These are phyloP conservation scores for Glycine tomentella DNA, from an alignment of 306 rosid species.

Conservation along the genomic window DNA sequence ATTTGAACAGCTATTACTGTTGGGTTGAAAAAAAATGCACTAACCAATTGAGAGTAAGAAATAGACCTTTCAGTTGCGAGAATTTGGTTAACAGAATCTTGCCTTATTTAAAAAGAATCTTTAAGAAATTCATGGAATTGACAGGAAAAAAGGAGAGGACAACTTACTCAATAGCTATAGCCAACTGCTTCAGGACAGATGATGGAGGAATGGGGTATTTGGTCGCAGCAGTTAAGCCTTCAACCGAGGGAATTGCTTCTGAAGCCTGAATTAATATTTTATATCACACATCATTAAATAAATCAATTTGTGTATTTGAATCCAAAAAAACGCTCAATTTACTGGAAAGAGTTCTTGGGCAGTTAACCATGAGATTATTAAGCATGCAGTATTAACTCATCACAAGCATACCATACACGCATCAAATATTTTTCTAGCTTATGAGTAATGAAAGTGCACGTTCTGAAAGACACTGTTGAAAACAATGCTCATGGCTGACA, in stretches of 20 bases:
- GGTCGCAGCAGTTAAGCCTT: slow-evolving; percentile 62
- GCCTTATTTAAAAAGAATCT: slow-evolving; percentile 16
- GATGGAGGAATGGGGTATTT: slow-evolving; percentile 68
- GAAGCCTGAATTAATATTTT: slow-evolving; percentile 55
- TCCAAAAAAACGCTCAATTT: slow-evolving; percentile 34
- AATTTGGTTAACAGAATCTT: slow-evolving; percentile 9
- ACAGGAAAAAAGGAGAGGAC: slow-evolving; percentile 42
- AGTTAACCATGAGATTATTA: slow-evolving; percentile 18
- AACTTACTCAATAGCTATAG: slow-evolving; percentile 90
- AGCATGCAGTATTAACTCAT: slow-evolving; percentile 26
- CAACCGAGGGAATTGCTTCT: slow-evolving; percentile 69
- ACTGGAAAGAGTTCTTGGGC: slow-evolving; percentile 22
- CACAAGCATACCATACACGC: slow-evolving; percentile 24
- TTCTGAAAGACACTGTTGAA: slow-evolving; percentile 3
- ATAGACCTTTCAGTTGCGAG: no score
- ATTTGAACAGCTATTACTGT: slow-evolving; percentile 38
- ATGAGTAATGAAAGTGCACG: slow-evolving; percentile 13
- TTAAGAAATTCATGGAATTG: slow-evolving; percentile 24
- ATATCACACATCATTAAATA: slow-evolving; percentile 40
- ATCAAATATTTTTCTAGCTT: slow-evolving; percentile 15
- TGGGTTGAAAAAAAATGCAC: no score
- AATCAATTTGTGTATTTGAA: slow-evolving; percentile 30
- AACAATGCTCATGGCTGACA: slow-evolving; percentile 24
- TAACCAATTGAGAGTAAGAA: no score
- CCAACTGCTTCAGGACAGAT: slow-evolving; percentile 82